These are phyloP conservation scores for Fistulinella staudtii DNA, from an alignment of 1,284 basidiomycete species.

Conservation along the genomic window DNA sequence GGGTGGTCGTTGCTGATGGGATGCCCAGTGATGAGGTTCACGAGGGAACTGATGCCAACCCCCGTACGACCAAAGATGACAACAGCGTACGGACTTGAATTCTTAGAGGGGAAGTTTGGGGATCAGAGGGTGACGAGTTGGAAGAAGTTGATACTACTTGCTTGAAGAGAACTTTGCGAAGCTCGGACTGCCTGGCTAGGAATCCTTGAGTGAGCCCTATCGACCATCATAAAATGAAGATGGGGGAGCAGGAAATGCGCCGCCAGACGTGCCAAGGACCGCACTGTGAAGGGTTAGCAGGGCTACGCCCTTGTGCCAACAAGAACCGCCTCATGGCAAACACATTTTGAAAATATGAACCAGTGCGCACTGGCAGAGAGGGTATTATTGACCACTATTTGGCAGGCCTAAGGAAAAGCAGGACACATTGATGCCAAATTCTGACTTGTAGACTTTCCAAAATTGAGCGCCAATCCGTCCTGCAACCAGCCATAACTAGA, in stretches of 20 bases:
- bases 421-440: too few relatives aligned
- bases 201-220: constrained; percentile 1
- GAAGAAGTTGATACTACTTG: background rate
- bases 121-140: too few relatives aligned
- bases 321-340: constrained; percentile 18
- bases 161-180: background rate
- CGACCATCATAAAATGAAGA: too few relatives aligned
- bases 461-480: too few relatives aligned
- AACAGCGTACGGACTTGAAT: constrained; percentile 15
- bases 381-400: background rate
- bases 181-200: background rate
- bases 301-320: background rate
- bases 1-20: constrained; percentile 16
- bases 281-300: too few relatives aligned
- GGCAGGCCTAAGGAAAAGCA: too few relatives aligned
- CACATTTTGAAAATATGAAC: background rate
- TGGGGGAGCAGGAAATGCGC: too few relatives aligned
- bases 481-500: too few relatives aligned
- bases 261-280: too few relatives aligned
- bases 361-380: background rate
- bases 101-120: background rate
- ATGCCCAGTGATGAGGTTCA: constrained; percentile 22
- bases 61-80: constrained; percentile 27
- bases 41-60: constrained; percentile 26
- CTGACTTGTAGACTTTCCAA: too few relatives aligned